Evolutionary conservation across 495 filamentous ascomycete species (phyloP), one percentile per base, ranked within the genome.

Genomic region (Jackrogersella minutella): DNA sequence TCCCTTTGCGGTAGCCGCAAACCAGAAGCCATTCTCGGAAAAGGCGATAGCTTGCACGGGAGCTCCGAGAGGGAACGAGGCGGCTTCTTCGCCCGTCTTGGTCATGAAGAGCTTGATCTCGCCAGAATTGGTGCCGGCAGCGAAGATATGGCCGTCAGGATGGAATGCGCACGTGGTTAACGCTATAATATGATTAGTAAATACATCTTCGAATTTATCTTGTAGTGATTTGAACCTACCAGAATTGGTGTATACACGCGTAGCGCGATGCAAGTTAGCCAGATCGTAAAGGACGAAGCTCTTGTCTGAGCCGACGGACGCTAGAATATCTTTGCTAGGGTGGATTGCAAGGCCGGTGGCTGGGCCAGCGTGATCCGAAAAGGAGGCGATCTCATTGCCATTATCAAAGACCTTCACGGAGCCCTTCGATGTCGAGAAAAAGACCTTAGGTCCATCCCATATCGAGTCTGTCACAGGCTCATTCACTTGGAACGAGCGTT

Each of bases 11-110:
- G 88, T 86, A 0, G 91, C 86, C 8, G 96, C 95, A 65, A 99
- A 87, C 90, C 92, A 97, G 62, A 89, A 94, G n/a, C 95, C 95
- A 64, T 98, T 99, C 76, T 99, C 96, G 0, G 93, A 97, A 80
- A 99, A 99, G 66, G 87, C 81, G 5, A 99, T 77, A 26, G 86
- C 84, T 68, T 88, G 86, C 26, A 97, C 84, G 0, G 91, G 85
- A 1, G 85, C 85, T 3, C 84, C 82, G 57, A 90, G 81, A 11
- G 82, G 78, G 74, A 93, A 94, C 69, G 81, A 84, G 13, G 91
- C 91, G 14, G 90, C 91, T 64, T 84, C 82, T 51, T 84, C 77
- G 9, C 90, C 88, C 2, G 86, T 87, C 73, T 89, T 92, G 47
- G 92, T 86, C 69, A 97, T 89, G 76, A 91, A 98, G 54, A 98